These are phyloP conservation scores for Apiospora hydei DNA, from an alignment of 2,329 filamentous ascomycete species.

Conservation along the genomic window DNA sequence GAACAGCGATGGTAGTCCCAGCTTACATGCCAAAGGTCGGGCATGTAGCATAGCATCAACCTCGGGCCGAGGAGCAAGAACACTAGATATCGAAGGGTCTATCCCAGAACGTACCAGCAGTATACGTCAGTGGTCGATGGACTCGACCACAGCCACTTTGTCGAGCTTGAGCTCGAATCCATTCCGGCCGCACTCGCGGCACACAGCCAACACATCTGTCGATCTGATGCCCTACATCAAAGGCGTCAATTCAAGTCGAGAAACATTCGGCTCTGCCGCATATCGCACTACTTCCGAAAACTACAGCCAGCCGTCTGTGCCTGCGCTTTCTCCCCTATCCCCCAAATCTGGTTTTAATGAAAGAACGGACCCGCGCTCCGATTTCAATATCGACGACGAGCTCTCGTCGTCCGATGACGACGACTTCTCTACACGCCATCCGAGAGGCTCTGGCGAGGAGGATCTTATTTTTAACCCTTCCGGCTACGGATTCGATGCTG, in stretches of 20 bases:
- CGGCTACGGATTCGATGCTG: constrained; percentile 26
- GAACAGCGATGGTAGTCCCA: not conserved
- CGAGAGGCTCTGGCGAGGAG: constrained; percentile 26
- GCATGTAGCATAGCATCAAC: constrained; percentile 37
- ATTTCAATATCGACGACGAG: constrained; percentile 26
- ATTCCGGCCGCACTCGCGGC: constrained; percentile 50
- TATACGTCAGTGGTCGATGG: constrained; percentile 49
- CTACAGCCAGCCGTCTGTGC: constrained; percentile 19
- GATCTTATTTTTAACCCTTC: constrained; percentile 26
- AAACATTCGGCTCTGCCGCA: constrained; percentile 24
- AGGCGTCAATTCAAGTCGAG: constrained; percentile 28
- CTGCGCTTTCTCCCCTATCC: not conserved
- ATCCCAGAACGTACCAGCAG: constrained; percentile 47
- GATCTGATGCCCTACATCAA: constrained; percentile 42
- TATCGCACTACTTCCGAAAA: constrained; percentile 27
- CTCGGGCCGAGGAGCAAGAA: constrained; percentile 35
- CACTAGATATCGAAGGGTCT: constrained; percentile 46
- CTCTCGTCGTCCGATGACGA: constrained; percentile 27
- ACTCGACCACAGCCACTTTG: constrained; percentile 49
- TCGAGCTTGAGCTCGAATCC: constrained; percentile 51
- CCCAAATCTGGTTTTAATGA: not conserved
- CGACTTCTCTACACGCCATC: constrained; percentile 18
- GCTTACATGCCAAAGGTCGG: constrained; percentile 23
- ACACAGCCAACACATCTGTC: constrained; percentile 55
- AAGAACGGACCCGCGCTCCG: not conserved